phyloP scores from a whole-genome alignment of 1,284 basidiomycete genomes.

The Termitomyces sp. region DNA sequence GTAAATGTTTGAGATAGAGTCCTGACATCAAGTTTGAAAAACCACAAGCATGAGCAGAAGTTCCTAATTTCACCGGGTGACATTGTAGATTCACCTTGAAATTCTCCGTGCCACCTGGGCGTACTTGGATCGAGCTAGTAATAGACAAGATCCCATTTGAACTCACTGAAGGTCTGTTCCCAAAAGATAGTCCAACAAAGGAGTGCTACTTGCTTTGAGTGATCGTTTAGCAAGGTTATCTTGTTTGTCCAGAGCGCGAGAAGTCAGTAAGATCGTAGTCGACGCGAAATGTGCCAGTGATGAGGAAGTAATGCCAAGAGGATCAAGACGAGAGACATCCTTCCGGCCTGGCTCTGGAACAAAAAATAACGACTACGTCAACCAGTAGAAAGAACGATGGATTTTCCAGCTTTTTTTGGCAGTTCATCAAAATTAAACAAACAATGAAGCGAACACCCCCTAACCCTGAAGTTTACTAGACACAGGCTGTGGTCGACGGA shows the following conservation, averaged over 20 bases:
- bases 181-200: slow-evolving; percentile 8
- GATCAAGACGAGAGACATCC: too few relatives aligned
- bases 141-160: too few relatives aligned
- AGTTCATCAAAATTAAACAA: too few relatives aligned
- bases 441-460: too few relatives aligned
- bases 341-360: too few relatives aligned
- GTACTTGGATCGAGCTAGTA: neutral
- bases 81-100: slow-evolving; percentile 1
- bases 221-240: neutral
- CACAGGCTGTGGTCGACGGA: neutral
- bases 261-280: neutral
- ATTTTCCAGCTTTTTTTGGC: too few relatives aligned
- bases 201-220: slow-evolving; percentile 1
- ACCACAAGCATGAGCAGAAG: neutral
- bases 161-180: slow-evolving; percentile 14
- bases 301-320: neutral
- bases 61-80: neutral
- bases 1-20: slow-evolving; percentile 10
- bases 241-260: neutral
- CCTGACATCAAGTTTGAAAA: slow-evolving; percentile 4
- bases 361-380: too few relatives aligned
- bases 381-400: too few relatives aligned
- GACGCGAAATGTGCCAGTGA: neutral
- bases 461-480: too few relatives aligned
- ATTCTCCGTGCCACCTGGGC: slow-evolving; percentile 8